Evolutionary conservation across 176 grass and related monocot genomes (phyloP).

Genomic region (Microstegium vimineum): DNA sequence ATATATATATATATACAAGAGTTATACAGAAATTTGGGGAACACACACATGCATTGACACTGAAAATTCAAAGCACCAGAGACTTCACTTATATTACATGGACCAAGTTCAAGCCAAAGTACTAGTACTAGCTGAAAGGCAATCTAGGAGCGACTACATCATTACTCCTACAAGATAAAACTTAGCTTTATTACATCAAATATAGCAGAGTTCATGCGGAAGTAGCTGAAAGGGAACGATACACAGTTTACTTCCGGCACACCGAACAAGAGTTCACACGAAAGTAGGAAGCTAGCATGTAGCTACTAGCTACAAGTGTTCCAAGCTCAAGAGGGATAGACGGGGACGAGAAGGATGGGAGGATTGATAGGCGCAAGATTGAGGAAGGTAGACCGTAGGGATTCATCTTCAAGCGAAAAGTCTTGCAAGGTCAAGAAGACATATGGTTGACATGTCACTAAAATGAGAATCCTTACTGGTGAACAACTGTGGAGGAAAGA

Average conservation of each 20-base stretch:
- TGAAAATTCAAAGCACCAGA: neutral
- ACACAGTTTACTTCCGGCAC: neutral
- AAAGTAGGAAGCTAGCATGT: neutral
- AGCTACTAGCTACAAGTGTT: neutral
- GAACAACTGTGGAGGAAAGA: neutral
- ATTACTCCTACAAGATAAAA: neutral
- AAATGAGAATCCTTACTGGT: fast-evolving
- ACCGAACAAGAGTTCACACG: neutral
- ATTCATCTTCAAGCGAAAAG: neutral
- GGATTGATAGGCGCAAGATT: neutral
- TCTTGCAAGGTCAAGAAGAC: constrained; percentile 62
- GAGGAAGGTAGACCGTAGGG: fast-evolving
- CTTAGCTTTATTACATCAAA: neutral
- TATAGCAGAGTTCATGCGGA: neutral
- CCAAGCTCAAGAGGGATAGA: constrained; percentile 60
- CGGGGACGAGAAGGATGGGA: neutral
- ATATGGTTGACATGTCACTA: fast-evolving
- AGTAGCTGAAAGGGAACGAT: neutral
- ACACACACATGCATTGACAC: neutral
- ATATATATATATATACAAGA: no score
- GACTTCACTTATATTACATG: neutral
- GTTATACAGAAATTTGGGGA: neutral
- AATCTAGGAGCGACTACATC: neutral
- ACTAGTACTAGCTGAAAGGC: neutral
- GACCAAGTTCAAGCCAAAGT: neutral